Percentiles rank a stretch among this genome's conserved stretches.
These are phyloP conservation scores for Corymbia calophylla DNA, from an alignment of 441 rosid genomes.

Conservation along the genomic window DNA sequence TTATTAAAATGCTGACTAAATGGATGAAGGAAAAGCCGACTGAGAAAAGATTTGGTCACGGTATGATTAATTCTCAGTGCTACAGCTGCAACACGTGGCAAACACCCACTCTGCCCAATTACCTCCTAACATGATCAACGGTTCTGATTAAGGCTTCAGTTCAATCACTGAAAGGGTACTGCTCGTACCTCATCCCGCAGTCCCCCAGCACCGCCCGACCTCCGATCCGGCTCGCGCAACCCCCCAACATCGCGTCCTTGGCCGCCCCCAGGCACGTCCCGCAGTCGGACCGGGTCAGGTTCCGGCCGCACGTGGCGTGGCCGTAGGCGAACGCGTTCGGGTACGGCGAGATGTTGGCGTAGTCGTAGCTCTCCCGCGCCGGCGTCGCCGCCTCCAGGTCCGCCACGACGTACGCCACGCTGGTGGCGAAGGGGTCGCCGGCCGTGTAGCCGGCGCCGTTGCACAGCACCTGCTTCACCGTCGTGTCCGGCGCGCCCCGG, in stretches of 20 bases:
- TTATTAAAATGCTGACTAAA: not conserved
- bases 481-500: constrained; percentile 23
- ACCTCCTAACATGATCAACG: not conserved
- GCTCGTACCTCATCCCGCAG: constrained; percentile 61
- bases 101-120: not conserved
- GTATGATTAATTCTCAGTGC: not conserved
- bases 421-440: constrained; percentile 35
- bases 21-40: not conserved
- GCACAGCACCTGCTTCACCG: constrained; percentile 29
- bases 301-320: constrained; percentile 35
- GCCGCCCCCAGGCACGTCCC: constrained; percentile 37
- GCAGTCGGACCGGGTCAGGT: constrained; percentile 34
- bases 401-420: constrained; percentile 25
- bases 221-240: constrained; percentile 38
- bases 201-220: constrained; percentile 41
- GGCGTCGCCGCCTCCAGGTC: constrained; percentile 27
- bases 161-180: constrained; percentile 36
- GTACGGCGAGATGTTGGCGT: constrained; percentile 44
- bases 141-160: not conserved
- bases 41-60: not conserved
- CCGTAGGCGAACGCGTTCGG: constrained; percentile 56
- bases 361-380: constrained; percentile 17
- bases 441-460: constrained; percentile 23
- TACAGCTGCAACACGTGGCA: not conserved
- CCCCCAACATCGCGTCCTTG: constrained; percentile 19